phyloP scores from a whole-genome alignment of 345 rosid species.

The Cardiospermum halicacabum region DNA sequence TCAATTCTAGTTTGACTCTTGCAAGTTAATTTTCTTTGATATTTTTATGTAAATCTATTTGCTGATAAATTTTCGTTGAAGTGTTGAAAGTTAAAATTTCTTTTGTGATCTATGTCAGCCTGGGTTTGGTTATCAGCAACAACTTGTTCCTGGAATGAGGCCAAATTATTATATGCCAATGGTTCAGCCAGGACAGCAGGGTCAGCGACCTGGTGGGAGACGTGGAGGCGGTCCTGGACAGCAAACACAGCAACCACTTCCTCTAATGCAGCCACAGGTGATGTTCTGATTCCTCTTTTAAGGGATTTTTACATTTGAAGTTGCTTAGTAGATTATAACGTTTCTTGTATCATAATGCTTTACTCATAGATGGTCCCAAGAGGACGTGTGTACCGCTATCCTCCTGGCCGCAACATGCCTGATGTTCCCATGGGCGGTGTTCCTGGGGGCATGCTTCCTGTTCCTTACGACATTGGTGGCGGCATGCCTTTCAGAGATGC shows the following conservation, averaged over 20 bases:
- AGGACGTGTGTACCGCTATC: constrained; percentile 63
- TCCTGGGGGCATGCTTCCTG: constrained; percentile 69
- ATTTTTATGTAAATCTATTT: no score
- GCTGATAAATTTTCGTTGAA: not conserved
- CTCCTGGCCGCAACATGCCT: constrained; percentile 71
- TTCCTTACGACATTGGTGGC: constrained; percentile 64
- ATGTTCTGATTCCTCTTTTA: not conserved
- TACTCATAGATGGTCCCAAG: constrained; percentile 70
- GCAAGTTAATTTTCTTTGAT: not conserved
- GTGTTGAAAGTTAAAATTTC: not conserved
- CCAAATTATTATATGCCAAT: constrained; percentile 55
- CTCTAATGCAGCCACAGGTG: constrained; percentile 84
- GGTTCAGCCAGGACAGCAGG: constrained; percentile 75
- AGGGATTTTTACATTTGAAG: not conserved
- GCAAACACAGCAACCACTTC: constrained; percentile 71
- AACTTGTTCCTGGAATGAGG: constrained; percentile 87
- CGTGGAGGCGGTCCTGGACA: constrained; percentile 50
- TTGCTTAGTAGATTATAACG: not conserved
- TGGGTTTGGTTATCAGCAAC: constrained; percentile 91
- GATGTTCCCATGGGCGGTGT: constrained; percentile 56
- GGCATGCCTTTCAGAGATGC: constrained; percentile 56
- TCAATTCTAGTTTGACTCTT: not conserved
- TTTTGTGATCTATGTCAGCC: constrained; percentile 36
- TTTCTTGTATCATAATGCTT: not conserved
- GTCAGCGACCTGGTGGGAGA: constrained; percentile 78